Conservation (phyloP, 768 basidiomycete species). For the Tricholoma bakamatsutake region DNA sequence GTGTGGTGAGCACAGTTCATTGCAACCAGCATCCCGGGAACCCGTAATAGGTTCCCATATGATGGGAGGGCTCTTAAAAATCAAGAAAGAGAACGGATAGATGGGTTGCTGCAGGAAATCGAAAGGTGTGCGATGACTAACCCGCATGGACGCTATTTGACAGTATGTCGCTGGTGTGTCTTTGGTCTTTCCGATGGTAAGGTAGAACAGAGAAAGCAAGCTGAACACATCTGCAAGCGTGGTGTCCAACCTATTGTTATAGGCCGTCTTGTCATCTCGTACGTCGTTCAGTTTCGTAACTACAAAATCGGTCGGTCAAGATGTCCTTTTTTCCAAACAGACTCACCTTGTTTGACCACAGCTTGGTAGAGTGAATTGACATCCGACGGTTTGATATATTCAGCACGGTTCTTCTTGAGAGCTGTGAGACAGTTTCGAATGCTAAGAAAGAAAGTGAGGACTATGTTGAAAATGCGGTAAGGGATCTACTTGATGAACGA, state of each 20-base stretch:
- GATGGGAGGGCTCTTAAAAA: not conserved
- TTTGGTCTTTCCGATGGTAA: constrained; percentile 93
- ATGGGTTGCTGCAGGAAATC: not conserved
- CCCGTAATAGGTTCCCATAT: not conserved
- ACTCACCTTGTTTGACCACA: constrained; percentile 87
- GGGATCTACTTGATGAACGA: constrained; percentile 80
- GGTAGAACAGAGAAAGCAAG: constrained; percentile 92
- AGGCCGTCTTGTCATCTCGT: constrained; percentile 66
- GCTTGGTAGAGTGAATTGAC: constrained; percentile 90
- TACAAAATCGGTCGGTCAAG: constrained; percentile 19
- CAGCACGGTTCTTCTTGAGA: constrained; percentile 87
- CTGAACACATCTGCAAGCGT: constrained; percentile 95
- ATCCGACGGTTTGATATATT: constrained; percentile 90
- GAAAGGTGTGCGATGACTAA: constrained; percentile 41
- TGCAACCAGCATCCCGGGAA: not conserved
- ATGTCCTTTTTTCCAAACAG: not conserved
- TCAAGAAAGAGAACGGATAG: constrained; percentile 2
- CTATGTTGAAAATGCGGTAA: constrained; percentile 12
- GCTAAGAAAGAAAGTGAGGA: constrained; percentile 35
- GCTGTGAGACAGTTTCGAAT: constrained; percentile 94
- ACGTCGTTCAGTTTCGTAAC: constrained; percentile 92
- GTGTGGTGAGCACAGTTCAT: constrained; percentile 15
- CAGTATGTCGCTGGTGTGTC: constrained; percentile 95
- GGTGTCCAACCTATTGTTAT: constrained; percentile 90
- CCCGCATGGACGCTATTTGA: constrained; percentile 93